A percentile compares a stretch with the other conserved stretches of the same genome.
phyloP scores from a whole-genome alignment of 352 stramenopile species.

The Phytopythium mirpurense region DNA sequence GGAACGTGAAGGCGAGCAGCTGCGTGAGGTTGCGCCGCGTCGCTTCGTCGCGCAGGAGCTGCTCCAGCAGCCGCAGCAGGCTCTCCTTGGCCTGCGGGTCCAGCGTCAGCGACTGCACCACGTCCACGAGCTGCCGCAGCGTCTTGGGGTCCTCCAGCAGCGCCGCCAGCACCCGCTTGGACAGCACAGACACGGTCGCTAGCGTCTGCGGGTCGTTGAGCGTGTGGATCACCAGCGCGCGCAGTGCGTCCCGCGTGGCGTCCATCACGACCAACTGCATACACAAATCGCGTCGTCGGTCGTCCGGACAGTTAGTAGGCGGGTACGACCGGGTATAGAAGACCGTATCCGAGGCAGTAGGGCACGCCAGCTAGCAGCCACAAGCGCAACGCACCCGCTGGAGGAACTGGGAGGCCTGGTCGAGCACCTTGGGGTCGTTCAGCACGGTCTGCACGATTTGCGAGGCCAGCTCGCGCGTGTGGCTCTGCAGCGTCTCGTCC shows the following conservation, averaged over 20 bases:
- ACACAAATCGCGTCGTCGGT: too few species aligned
- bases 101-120: constrained; percentile 39
- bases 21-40: constrained; percentile 50
- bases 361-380: too few species aligned
- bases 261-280: constrained; percentile 66
- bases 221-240: constrained; percentile 44
- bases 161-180: constrained; percentile 35
- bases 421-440: constrained; percentile 78
- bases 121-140: constrained; percentile 45
- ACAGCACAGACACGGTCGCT: constrained; percentile 38
- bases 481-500: constrained; percentile 72
- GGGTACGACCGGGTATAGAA: too few species aligned
- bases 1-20: constrained; percentile 60
- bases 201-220: constrained; percentile 59
- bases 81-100: constrained; percentile 44
- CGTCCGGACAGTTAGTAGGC: too few species aligned
- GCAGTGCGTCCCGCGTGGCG: constrained; percentile 47
- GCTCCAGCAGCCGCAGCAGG: constrained; percentile 49
- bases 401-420: constrained; percentile 73
- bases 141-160: constrained; percentile 55
- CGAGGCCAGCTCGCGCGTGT: constrained; percentile 70
- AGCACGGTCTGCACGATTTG: constrained; percentile 87
- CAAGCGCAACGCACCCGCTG: constrained; percentile 30
- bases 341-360: too few species aligned
- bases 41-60: constrained; percentile 55